Conservation (phyloP, 2,329 filamentous ascomycete genomes). For the Trichoderma sp. region DNA sequence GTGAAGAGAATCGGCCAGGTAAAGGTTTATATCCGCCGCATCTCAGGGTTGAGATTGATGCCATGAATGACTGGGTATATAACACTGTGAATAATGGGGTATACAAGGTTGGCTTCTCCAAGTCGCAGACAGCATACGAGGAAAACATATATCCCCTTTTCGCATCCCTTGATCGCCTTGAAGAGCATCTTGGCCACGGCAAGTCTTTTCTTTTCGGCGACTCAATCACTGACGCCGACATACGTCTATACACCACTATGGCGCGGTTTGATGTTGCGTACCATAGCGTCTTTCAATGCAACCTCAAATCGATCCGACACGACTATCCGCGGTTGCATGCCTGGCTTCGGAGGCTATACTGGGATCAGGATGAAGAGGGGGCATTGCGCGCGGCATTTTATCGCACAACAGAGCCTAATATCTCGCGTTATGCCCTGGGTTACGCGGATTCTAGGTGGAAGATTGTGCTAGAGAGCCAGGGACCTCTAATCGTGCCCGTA, state of each 20-base stretch:
- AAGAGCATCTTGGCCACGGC: constrained; percentile 54
- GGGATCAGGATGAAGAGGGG: constrained; percentile 54
- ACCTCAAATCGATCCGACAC: constrained; percentile 64
- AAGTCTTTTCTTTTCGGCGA: constrained; percentile 66
- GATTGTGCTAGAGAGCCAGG: constrained; percentile 37
- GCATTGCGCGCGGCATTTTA: constrained; percentile 61
- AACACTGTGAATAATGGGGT: constrained; percentile 54
- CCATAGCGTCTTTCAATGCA: constrained; percentile 67
- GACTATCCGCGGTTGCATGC: constrained; percentile 69
- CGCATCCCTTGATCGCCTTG: constrained; percentile 65
- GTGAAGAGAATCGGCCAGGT: constrained; percentile 53
- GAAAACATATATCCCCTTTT: constrained; percentile 64
- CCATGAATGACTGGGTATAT: constrained; percentile 71
- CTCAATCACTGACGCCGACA: constrained; percentile 68
- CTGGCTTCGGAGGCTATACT: constrained; percentile 72
- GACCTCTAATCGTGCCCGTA: constrained; percentile 38
- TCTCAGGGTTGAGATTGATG: constrained; percentile 62
- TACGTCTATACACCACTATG: constrained; percentile 69
- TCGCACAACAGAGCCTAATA: constrained; percentile 66
- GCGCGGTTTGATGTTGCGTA: constrained; percentile 72
- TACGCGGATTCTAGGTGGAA: constrained; percentile 38
- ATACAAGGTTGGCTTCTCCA: constrained; percentile 66
- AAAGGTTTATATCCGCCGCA: constrained; percentile 61
- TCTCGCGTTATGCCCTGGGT: constrained; percentile 38
- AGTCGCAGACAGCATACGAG: constrained; percentile 67